A percentile compares a stretch with the other conserved stretches of the same genome.
Conservation (phyloP, 2,329 filamentous ascomycete genomes). For the Apiospora saccharicola region DNA sequence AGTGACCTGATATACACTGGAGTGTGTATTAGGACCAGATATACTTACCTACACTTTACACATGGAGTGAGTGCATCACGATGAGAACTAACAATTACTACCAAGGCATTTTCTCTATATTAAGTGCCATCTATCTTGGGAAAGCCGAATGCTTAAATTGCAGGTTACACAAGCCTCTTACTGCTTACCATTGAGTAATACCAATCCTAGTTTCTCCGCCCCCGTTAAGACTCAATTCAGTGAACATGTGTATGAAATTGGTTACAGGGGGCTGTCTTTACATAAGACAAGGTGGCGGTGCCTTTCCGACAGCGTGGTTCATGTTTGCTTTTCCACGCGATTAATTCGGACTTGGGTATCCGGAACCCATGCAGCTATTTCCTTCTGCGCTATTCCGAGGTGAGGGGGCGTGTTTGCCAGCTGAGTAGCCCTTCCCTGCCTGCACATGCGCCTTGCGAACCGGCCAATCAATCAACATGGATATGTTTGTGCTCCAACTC, state of each 20-base stretch:
- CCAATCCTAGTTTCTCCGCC: too few species aligned
- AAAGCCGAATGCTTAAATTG: too few species aligned
- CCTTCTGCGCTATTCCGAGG: too few species aligned
- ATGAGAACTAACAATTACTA: too few species aligned
- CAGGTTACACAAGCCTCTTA: too few species aligned
- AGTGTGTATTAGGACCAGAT: not conserved
- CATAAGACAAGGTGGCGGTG: not conserved
- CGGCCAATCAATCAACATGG: not conserved
- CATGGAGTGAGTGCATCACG: not conserved
- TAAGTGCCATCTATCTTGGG: too few species aligned
- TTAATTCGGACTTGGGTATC: not conserved
- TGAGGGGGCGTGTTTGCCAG: not conserved
- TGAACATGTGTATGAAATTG: too few species aligned
- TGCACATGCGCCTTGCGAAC: not conserved
- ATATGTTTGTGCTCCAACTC: not conserved
- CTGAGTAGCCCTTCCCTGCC: not conserved
- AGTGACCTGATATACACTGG: not conserved
- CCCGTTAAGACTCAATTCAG: too few species aligned
- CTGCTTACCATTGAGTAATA: too few species aligned
- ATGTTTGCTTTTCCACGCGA: not conserved
- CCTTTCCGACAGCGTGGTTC: not conserved
- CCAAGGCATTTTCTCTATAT: too few species aligned
- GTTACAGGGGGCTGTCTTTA: not conserved
- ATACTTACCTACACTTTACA: not conserved
- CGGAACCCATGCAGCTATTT: not conserved